Evolutionary conservation across 345 rosid species (phyloP).

Genomic region (Turnera subulata): DNA sequence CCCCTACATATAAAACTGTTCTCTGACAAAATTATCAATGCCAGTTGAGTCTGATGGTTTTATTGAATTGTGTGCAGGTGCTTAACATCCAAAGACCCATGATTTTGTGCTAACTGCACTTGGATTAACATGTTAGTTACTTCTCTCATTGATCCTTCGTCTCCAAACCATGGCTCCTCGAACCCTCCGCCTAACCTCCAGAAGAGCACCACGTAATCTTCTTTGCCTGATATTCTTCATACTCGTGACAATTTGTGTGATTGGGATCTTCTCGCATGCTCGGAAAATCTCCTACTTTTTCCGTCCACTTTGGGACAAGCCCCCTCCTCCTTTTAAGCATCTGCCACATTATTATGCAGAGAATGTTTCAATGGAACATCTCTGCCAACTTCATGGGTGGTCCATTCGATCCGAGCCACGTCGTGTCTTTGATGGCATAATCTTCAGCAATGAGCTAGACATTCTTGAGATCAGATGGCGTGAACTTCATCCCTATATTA

Average conservation of each 20-base stretch:
- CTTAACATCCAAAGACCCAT: conserved; percentile 4
- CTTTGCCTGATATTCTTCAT: conserved; percentile 35
- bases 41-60: not conserved
- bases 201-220: conserved; percentile 39
- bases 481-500: conserved; percentile 60
- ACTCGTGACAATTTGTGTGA: conserved; percentile 44
- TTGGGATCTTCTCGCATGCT: conserved; percentile 39
- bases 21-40: no score
- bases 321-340: conserved; percentile 61
- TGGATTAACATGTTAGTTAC: conserved; percentile 21
- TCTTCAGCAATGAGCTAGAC: conserved; percentile 90
- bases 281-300: conserved; percentile 58
- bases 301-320: conserved; percentile 89
- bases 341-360: conserved; percentile 92
- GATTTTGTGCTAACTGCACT: conserved; percentile 4
- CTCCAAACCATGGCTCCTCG: conserved; percentile 44
- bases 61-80: conserved; percentile 26
- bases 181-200: conserved; percentile 22
- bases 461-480: conserved; percentile 77
- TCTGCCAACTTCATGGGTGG: conserved; percentile 87
- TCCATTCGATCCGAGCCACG: conserved; percentile 55
- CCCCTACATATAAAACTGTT: not conserved
- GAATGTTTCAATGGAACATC: conserved; percentile 77
- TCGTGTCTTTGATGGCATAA: conserved; percentile 62
- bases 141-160: conserved; percentile 7